Evolutionary conservation across 148 eudicot species (phyloP), one percentile per base, ranked within the genome.

Genomic region (Suaeda aralocaspica): DNA sequence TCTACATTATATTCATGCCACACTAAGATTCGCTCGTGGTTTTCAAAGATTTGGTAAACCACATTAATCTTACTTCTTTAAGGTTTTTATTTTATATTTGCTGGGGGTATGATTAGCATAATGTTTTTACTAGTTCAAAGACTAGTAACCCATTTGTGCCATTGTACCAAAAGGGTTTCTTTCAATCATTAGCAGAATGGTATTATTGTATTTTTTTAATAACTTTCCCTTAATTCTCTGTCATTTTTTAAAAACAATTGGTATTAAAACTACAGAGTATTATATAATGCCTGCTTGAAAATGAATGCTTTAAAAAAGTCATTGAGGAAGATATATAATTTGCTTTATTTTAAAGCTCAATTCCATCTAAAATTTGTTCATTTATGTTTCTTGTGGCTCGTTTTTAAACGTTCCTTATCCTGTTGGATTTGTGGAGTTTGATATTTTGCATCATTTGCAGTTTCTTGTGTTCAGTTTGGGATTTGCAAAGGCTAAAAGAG

Each of bases 121-220:
- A 30, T 48, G 19, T 25, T 56, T 10, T 64, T 16, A 75, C 57
- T 46, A 9, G 3, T 44, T 52, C 42, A 48, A 65, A 9, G 42
- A 59, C 64, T 48, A 48, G 36, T 30, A 24, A 65, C 9, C 75
- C 69, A 59, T 56, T 65, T 71, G 16, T n/a, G n/a, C n/a, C n/a
- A n/a, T n/a, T n/a, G n/a, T n/a, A 30, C 9, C 36, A 5, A 19
- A 31, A 48, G n/a, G 12, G 64, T 46, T 28, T 21, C 22, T 71
- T 71, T 46, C 31, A 12, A 16, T 31, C 8, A 46, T 46, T 19
- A 46, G 50, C 50, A 0, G 18, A n/a, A 24, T 44, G 7, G 19
- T 12, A n/a, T n/a, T n/a, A n/a, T n/a, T n/a, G n/a, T n/a, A n/a
- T n/a, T 41, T 13, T 58, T 51, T 56, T 36, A 1, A 24, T 57